Evolutionary conservation across 345 rosid genomes (phyloP), one percentile per base, ranked within the genome.

Genomic region (Pugionium cornutum): DNA sequence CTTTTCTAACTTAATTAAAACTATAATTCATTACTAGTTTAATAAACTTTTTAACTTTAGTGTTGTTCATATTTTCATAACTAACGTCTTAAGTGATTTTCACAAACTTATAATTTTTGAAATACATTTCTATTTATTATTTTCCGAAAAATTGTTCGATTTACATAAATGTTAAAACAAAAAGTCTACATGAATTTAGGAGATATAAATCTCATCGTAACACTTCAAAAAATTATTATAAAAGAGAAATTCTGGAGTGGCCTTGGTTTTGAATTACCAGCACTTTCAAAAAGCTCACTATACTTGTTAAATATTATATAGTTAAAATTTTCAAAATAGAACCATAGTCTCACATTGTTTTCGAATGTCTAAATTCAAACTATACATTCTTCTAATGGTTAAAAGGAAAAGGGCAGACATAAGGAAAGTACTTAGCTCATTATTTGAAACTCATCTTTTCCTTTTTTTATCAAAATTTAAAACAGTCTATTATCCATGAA

Each of bases 351-450:
- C 30, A 42, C 6, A n/a, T n/a, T 31, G 50, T n/a, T 33, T 46
- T 46, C 3, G 2, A 61, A 34, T 9, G 46, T 61, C 34, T 61
- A 4, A 8, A 18, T 64, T 64, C 62, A 66, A 66, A 46, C 26
- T 46, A 43, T 5, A 33, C 50, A 48, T 36, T 30, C 6, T 57
- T 60, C 9, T 36, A 63, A 10, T 36, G 11, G 31, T 30, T 55
- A 28, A 55, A 66, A 67, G 55, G 54, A 67, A 67, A 67, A 55
- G 55, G 36, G 27, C 33, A 53, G 51, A 53, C 46, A 35, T 45
- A 0, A 55, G 68, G 29, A 67, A 66, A 45, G 63, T 55, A 36
- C 63, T 5, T 28, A 5, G 18, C 47, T 55, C 71, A 67, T 67
- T 36, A 45, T 67, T 55, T 67, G 55, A 43, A 36, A 11, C 9